A percentile compares a stretch with the other conserved stretches of the same genome.
Conservation (phyloP, 495 filamentous ascomycete genomes). For the Diplogelasinospora grovesii region DNA sequence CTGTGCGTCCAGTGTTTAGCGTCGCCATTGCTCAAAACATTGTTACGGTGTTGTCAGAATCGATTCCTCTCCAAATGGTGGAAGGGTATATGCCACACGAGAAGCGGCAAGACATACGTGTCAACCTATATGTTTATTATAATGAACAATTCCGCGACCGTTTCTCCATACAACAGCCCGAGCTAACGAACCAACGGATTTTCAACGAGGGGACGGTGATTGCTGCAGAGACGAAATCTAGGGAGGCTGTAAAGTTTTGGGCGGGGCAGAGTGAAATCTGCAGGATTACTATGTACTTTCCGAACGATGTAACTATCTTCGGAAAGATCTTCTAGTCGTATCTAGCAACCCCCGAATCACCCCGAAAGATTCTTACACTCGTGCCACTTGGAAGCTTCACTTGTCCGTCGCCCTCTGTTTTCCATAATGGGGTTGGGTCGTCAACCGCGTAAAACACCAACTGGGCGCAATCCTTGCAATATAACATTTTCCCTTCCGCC, state of each 20-base stretch:
- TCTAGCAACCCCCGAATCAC: background rate
- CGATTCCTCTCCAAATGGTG: background rate
- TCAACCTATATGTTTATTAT: background rate
- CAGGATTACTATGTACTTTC: background rate
- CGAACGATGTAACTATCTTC: background rate
- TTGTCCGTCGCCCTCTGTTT: background rate
- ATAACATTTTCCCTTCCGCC: background rate
- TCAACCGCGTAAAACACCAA: constrained; percentile 3
- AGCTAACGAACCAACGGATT: no score
- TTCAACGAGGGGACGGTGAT: background rate
- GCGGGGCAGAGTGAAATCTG: background rate
- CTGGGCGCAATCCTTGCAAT: background rate
- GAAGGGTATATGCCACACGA: background rate
- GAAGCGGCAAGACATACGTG: background rate
- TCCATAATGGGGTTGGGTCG: background rate
- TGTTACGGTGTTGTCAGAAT: background rate
- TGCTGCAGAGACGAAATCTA: background rate
- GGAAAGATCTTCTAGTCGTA: background rate
- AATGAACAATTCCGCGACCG: background rate
- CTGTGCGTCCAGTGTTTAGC: background rate
- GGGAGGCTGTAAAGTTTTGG: background rate
- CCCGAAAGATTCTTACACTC: background rate
- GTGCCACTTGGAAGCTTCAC: background rate
- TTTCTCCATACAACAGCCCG: no score
- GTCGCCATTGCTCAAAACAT: background rate